Percentiles rank a stretch among this genome's conserved stretches.
phyloP scores from a whole-genome alignment of 192 early-diverging fungal species.

The Backusella macrospora region DNA sequence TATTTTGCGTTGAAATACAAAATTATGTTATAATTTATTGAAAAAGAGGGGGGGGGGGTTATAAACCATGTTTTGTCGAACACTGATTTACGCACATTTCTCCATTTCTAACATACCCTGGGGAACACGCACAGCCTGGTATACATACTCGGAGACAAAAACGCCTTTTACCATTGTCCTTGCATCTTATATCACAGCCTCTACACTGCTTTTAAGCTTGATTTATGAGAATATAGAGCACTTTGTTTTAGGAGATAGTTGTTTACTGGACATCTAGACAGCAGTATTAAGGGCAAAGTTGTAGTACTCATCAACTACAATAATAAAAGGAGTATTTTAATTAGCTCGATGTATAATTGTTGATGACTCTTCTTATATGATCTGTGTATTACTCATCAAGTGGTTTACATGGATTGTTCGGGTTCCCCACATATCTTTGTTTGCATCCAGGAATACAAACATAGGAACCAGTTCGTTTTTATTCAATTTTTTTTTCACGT shows the following conservation, averaged over 20 bases:
- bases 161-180: neutral
- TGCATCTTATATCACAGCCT: neutral
- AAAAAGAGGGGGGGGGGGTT: too few species aligned
- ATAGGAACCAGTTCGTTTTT: neutral
- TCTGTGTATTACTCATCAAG: too few species aligned
- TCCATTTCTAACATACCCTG: neutral
- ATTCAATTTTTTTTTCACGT: neutral
- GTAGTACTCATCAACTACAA: too few species aligned
- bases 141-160: neutral
- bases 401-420: neutral
- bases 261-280: neutral
- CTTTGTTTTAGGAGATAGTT: neutral
- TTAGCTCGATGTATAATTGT: too few species aligned
- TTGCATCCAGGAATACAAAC: neutral
- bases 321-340: too few species aligned
- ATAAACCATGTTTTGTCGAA: neutral
- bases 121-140: neutral
- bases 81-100: neutral
- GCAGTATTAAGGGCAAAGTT: too few species aligned
- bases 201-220: neutral
- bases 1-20: neutral
- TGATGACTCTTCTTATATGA: too few species aligned
- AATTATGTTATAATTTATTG: neutral
- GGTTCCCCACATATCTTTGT: neutral
- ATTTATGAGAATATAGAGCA: neutral